Evolutionary conservation across 176 grass and related monocot genomes (phyloP), one percentile per base, ranked within the genome.

Genomic region (Hyparrhenia diplandra): DNA sequence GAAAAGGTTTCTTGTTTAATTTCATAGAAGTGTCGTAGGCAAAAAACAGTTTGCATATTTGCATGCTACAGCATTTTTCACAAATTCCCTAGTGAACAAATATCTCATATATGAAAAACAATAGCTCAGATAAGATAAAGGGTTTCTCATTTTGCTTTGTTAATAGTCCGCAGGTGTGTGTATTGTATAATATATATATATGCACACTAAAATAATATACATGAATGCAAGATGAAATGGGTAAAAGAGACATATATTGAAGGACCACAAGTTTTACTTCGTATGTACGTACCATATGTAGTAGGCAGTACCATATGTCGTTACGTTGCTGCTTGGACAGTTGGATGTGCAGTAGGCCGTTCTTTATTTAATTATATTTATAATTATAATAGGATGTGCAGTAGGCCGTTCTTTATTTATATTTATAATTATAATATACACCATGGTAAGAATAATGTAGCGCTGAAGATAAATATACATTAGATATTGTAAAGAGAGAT

Each of bases 181-280:
- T n/a, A n/a, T n/a, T n/a, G n/a, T n/a, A n/a, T n/a, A n/a, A n/a
- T n/a, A n/a, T n/a, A n/a, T n/a, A n/a, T n/a, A 77, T 55, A 16
- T 17, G 4, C 28, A 37, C 4, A 6, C 59, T 20, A 79, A 25
- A 83, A 42, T 74, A 80, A 37, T 63, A 51, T 67, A 52, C 21
- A 37, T 65, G 16, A 46, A 77, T 8, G 10, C 60, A 23, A 28
- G 10, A 46, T 81, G 73, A 21, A 84, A 35, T 45, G 21, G 23
- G 54, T 85, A 75, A 85, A 67, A 65, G 60, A 5, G 30, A 63
- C n/a, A n/a, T n/a, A n/a, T 69, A 69, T 45, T 69, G 51, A 64
- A 89, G 31, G 70, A 18, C 62, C 39, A 62, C 41, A 63, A 20
- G 34, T 41, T 80, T 68, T 75, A 67, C n/a, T 47, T 20, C 36